Base-by-base conservation (phyloP, 1,284 basidiomycete species). In the Ganoderma resinaceum region DNA sequence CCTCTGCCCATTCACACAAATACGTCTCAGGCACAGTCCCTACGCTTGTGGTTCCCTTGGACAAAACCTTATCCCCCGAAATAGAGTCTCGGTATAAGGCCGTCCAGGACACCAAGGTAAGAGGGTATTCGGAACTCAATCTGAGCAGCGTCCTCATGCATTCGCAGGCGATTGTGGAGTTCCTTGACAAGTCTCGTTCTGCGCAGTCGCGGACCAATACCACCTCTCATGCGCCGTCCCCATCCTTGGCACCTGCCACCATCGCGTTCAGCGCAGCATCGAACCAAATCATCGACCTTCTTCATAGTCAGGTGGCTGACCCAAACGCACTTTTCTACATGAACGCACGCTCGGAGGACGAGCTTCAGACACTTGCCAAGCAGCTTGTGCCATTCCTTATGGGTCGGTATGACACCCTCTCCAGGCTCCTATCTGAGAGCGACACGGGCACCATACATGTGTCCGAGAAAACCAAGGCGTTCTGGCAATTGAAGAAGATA, bases 31-130 rank as follows among this genome's bases (percentile, higher is more conserved):
- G 89, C 16, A 94, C 92, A n/a, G 87, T 96, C 0, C 95, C 95
- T 6, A 92, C 92, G 0, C 82, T 97, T 55, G 90, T 96, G 29
- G 94, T 96, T 3, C 95, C 95, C 0, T 82, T 94, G 23, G 82
- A 89, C 73, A 91, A 91, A 75, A 94, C 92, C 18, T 85, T 93
- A 9, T 83, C 85, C 3, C 82, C 87, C 4, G 93, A 92, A 49
- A 86, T 91, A 40, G 93, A 94, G 73, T 93, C 89, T 73, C 87
- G 93, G 59, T 97, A 94, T 82, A 91, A 94, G 73, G 91, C 93
- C 6, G 80, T 96, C 66, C 89, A 89, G 40, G 93, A 95, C 72
- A 89, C 89, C 29, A 91, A 90, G 82, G 94, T 92, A 66, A 63
- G 84, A 77, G 35, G 23, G 58, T 37, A n/a, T 7, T 37, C 43